Evolutionary conservation across 768 basidiomycete genomes (phyloP).

Genomic region (Coprinopsis sp.): DNA sequence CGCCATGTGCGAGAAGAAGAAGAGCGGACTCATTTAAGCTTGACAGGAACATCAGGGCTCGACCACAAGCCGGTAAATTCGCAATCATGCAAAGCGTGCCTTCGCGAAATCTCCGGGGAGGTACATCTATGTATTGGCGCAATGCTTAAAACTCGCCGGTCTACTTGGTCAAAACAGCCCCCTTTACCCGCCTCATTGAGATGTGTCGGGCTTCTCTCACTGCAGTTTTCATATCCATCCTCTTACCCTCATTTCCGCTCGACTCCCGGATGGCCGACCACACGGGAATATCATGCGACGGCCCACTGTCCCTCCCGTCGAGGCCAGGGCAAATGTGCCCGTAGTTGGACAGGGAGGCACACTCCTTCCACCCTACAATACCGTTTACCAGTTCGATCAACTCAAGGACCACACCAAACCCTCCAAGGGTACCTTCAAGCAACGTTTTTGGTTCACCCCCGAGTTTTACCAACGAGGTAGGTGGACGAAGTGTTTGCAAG

Average conservation of each 20-base stretch:
- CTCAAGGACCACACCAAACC: conserved; percentile 52
- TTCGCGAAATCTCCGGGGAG: neutral
- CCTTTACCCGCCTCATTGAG: conserved; percentile 16
- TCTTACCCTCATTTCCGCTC: conserved; percentile 9
- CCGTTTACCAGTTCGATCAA: conserved; percentile 53
- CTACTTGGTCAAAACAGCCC: neutral
- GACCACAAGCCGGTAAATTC: too few relatives aligned
- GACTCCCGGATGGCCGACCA: conserved; percentile 30
- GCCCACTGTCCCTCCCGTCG: conserved; percentile 33
- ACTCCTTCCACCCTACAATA: conserved; percentile 39
- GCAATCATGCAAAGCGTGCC: neutral
- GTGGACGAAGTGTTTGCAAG: neutral
- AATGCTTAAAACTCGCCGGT: neutral
- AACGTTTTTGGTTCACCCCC: conserved; percentile 68
- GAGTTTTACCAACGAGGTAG: conserved; percentile 57
- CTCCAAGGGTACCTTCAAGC: conserved; percentile 68
- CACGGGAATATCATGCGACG: conserved; percentile 40
- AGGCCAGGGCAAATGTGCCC: conserved; percentile 22
- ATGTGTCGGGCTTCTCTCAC: conserved; percentile 17
- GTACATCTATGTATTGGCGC: neutral
- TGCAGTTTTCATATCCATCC: conserved; percentile 13
- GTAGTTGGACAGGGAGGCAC: conserved; percentile 43
- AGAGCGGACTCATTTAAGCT: too few relatives aligned
- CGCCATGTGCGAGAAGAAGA: neutral
- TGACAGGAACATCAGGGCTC: too few relatives aligned